A percentile compares a stretch with the other conserved stretches of the same genome.
phyloP scores from a whole-genome alignment of 345 rosid species.

The Erysimum cheiranthoides region DNA sequence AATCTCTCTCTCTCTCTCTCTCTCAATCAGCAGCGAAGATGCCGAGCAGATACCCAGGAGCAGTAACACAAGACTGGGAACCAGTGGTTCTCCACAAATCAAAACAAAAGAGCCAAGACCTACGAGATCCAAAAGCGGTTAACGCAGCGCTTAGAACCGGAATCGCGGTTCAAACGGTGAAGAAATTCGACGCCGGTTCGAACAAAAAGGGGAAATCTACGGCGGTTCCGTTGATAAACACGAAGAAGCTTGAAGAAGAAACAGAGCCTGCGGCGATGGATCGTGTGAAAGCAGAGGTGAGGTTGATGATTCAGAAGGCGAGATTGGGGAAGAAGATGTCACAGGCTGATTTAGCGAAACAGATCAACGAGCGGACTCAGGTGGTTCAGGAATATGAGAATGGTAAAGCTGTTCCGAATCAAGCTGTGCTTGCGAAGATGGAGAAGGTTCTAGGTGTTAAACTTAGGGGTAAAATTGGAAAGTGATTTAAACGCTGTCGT shows the following conservation, averaged over 20 bases:
- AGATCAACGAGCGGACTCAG: slow-evolving; percentile 72
- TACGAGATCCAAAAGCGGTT: slow-evolving; percentile 73
- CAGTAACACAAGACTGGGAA: slow-evolving; percentile 80
- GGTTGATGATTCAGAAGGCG: slow-evolving; percentile 71
- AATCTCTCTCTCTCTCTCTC: background rate
- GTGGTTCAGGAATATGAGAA: slow-evolving; percentile 91
- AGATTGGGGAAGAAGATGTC: slow-evolving; percentile 83
- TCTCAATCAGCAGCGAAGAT: slow-evolving; percentile 37
- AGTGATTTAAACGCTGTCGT: slow-evolving; percentile 34
- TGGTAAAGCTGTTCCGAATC: slow-evolving; percentile 84
- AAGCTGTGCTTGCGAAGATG: slow-evolving; percentile 77
- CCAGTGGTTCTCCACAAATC: slow-evolving; percentile 77
- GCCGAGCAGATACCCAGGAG: slow-evolving; percentile 75
- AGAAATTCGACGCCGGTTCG: slow-evolving; percentile 71
- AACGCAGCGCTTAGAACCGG: slow-evolving; percentile 75
- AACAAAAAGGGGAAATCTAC: slow-evolving; percentile 61
- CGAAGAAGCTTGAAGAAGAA: slow-evolving; percentile 70
- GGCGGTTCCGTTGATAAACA: slow-evolving; percentile 51
- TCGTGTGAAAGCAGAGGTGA: slow-evolving; percentile 63
- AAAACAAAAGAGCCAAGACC: slow-evolving; percentile 59
- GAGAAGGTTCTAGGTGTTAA: slow-evolving; percentile 80
- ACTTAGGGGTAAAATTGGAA: slow-evolving; percentile 66
- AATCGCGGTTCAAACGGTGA: slow-evolving; percentile 60
- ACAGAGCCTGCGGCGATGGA: slow-evolving; percentile 70
- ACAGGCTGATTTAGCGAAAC: slow-evolving; percentile 77